Base-by-base conservation (phyloP, 768 basidiomycete species). In the Bullera alba region DNA sequence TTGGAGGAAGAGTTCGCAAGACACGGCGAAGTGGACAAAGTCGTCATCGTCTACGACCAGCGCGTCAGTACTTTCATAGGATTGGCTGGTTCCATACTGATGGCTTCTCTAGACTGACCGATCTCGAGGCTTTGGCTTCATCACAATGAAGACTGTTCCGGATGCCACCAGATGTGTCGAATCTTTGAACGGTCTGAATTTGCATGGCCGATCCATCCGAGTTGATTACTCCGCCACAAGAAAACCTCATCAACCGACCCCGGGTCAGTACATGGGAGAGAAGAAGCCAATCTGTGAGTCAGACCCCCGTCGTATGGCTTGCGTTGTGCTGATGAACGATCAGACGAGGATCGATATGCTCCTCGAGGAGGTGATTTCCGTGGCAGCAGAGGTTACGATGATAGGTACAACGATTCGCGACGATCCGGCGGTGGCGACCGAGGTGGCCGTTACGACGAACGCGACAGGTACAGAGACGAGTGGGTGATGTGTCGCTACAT, bases 231-330 rank as follows among this genome's bases (percentile, higher is more conserved):
- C 90, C 0, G 86, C 93, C 42, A 99, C 93, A 8, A 83, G 86
- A 55, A 82, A 87, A 39, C 88, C 93, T 22, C 93, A 99, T 74
- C 84, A 86, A 14, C 89, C 95, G 7, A 99, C 93, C 8, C 93
- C 93, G 3, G 93, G 93, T 54, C 88, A 95, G 75, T 99, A 96
- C 73, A 93, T 93, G 87, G 90, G 93, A 12, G 85, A 87, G 59
- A 61, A 58, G 52, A 48, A 65, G 38, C 67, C 67, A 25, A 29
- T 63, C 28, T 21, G 58, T 60, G 41, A 51, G 53, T 55, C 29
- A 25, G 5, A 21, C 28, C 43, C 27, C 45, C 17, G 25, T 44
- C 10, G 10, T 2, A 12, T 29, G 6, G 10, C 6, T 38, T 26
- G 5, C 28, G 32, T 44, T 23, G n/a, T n/a, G 38, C 39, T 42